Conservation (phyloP, 805 yeast species). For the Trichomonascus vanleenenianus region DNA sequence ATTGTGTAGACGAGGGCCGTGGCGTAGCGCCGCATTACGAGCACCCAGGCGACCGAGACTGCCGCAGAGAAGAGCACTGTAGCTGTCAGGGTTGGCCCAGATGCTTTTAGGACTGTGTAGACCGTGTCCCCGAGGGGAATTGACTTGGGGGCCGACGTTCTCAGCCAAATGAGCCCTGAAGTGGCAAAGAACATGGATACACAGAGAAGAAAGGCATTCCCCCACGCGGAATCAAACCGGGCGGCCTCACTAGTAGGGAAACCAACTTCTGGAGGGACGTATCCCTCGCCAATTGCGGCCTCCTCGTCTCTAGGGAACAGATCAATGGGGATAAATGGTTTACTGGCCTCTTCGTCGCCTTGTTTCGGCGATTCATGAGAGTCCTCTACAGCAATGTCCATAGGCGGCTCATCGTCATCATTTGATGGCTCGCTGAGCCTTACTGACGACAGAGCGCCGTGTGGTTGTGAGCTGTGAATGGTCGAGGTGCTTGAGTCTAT, state of each 20-base stretch:
- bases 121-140: conserved; percentile 24
- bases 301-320: neutral
- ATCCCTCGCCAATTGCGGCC: neutral
- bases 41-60: conserved; percentile 25
- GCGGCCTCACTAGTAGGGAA: neutral
- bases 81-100: conserved; percentile 17
- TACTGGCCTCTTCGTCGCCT: conserved; percentile 4
- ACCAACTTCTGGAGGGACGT: conserved; percentile 4
- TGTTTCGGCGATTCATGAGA: neutral
- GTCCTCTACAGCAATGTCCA: conserved; percentile 23
- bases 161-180: conserved; percentile 23
- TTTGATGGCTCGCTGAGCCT: neutral
- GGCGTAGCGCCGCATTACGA: conserved; percentile 21
- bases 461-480: neutral
- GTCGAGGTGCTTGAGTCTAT: neutral
- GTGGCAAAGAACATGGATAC: conserved; percentile 26
- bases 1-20: conserved; percentile 21
- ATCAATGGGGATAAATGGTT: conserved; percentile 10
- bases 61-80: conserved; percentile 21
- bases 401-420: conserved; percentile 20
- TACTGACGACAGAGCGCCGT: too few species aligned
- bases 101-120: conserved; percentile 21
- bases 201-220: conserved; percentile 18
- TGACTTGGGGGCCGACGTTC: conserved; percentile 19
- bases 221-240: conserved; percentile 22